Conservation (phyloP, 139 green algal genomes). For the Chlamydomonas sp. region DNA sequence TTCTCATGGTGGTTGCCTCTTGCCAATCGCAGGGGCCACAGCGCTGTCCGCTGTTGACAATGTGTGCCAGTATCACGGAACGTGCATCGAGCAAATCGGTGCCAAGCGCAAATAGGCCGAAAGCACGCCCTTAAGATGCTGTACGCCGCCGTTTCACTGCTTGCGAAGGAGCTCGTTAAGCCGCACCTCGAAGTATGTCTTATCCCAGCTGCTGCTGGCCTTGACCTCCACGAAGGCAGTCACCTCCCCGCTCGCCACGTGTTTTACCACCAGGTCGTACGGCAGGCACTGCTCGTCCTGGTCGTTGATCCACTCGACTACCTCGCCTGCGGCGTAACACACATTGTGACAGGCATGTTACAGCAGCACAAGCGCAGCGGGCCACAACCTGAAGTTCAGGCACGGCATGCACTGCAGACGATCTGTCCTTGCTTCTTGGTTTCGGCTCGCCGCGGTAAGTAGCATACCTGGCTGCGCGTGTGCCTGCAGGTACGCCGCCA, state of each 20-base stretch:
- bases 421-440: neutral
- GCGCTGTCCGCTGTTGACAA: too few relatives aligned
- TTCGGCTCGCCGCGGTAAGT: neutral
- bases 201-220: slow-evolving; percentile 25
- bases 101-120: too few relatives aligned
- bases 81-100: too few relatives aligned
- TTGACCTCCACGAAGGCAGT: slow-evolving; percentile 46
- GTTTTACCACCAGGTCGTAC: slow-evolving; percentile 33
- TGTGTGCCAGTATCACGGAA: too few relatives aligned
- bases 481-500: slow-evolving; percentile 2
- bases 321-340: neutral
- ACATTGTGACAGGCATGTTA: neutral
- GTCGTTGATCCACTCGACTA: slow-evolving; percentile 42
- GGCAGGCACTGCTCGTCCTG: slow-evolving; percentile 29
- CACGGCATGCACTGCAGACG: neutral
- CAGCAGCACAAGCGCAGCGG: neutral
- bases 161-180: too few relatives aligned
- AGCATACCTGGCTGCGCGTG: neutral
- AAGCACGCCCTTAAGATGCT: too few relatives aligned
- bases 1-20: too few relatives aligned
- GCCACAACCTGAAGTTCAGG: too few relatives aligned
- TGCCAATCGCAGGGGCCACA: too few relatives aligned
- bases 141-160: too few relatives aligned
- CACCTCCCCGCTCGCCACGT: neutral
- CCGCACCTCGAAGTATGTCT: slow-evolving; percentile 42